Conservation (phyloP, 2,329 filamentous ascomycete genomes). For the Rhinocladiella similis region DNA sequence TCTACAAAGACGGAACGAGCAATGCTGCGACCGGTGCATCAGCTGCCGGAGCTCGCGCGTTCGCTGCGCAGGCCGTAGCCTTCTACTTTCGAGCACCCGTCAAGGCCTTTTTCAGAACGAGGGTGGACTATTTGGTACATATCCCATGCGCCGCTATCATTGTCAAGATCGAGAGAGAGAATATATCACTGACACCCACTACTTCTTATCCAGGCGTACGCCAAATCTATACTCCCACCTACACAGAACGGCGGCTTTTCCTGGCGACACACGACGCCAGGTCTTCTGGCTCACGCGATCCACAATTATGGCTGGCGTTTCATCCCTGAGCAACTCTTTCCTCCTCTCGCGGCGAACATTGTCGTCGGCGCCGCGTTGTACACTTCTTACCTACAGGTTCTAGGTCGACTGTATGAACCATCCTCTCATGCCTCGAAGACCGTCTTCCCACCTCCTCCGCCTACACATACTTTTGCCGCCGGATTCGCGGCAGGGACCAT, state of each 20-base stretch:
- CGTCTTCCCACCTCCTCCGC: constrained; percentile 59
- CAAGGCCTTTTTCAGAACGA: constrained; percentile 87
- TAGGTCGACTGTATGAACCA: constrained; percentile 59
- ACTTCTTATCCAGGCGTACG: constrained; percentile 53
- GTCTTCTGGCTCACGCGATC: constrained; percentile 61
- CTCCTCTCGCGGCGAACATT: constrained; percentile 63
- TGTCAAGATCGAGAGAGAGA: neutral
- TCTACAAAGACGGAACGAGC: constrained; percentile 50
- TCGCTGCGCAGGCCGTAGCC: constrained; percentile 79
- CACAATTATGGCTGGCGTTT: constrained; percentile 64
- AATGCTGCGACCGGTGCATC: constrained; percentile 73
- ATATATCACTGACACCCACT: constrained; percentile 15
- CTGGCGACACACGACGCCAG: constrained; percentile 61
- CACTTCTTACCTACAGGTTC: constrained; percentile 61
- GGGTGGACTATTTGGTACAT: constrained; percentile 71
- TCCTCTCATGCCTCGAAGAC: constrained; percentile 58
- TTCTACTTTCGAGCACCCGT: constrained; percentile 92
- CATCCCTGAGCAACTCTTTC: constrained; percentile 64
- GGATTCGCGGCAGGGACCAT: constrained; percentile 60
- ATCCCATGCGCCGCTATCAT: neutral
- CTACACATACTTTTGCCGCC: constrained; percentile 56
- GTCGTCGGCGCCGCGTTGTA: constrained; percentile 63
- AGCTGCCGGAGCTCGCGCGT: constrained; percentile 77
- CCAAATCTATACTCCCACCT: constrained; percentile 62
- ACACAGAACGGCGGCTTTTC: constrained; percentile 51